Evolutionary conservation across 768 basidiomycete species (phyloP), one percentile per base, ranked within the genome.

Genomic region (Saitozyma sp.): DNA sequence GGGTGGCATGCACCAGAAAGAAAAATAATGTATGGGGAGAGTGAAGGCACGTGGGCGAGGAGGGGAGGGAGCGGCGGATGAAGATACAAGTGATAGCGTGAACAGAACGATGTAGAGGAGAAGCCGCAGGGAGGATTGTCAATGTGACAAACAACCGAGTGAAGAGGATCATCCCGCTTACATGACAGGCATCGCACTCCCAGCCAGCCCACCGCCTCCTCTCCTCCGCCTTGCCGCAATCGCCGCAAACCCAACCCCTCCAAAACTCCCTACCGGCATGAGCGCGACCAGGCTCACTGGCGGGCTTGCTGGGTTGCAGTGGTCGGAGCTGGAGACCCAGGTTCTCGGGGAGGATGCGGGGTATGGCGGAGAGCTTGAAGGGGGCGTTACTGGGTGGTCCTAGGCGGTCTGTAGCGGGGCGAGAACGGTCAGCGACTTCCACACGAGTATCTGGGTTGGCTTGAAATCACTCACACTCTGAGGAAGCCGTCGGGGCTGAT

Each of bases 131-230:
- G 2, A 9, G 43, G 1, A 40, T 29, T 29, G 10, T 10, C n/a
- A 39, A 8, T 2, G 20, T 50, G 5, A 29, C 29, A 29, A 29
- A 29, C 5, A 29, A 5, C 29, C 29, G 5, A 29, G n/a, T n/a
- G n/a, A n/a, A 2, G 5, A 29, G 5, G 29, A 29, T 29, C 2
- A 5, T 29, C 5, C 5, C 29, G 29, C 29, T 29, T 42, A 74
- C 73, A n/a, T 61, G 48, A 56, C 76, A 77, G 20, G 62, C 68
- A n/a, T 77, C 74, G 50, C 76, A 78, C 19, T 58, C 63, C 76
- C 76, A 78, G 6, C 67, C 74, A 46, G 53, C 37, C 76, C 76
- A 78, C 16, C 62, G 59, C 17, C 54, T 46, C 39, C 76, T 38
- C 52, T 78, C 74, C 17, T 71, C 62, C 17, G 76, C 74, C 50